Evolutionary conservation across 1,284 basidiomycete species (phyloP), one percentile per base, ranked within the genome.

Genomic region (Puccinia triticina): DNA sequence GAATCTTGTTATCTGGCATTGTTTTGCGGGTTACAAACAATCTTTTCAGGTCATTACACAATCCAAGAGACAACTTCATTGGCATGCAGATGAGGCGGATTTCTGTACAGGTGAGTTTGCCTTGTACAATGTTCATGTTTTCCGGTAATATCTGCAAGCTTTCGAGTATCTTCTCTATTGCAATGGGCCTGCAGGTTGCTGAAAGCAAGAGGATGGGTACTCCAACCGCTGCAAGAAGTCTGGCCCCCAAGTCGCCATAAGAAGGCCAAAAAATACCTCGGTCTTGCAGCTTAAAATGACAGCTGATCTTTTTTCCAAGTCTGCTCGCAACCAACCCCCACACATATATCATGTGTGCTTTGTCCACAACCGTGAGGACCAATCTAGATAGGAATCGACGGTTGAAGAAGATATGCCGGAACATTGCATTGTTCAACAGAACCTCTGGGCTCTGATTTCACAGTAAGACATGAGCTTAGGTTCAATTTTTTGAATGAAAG

Each of bases 101-200:
- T 46, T 78, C 48, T 3, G 77, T 43, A 23, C 43, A 14, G 48
- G 48, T 55, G 8, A 78, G 64, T 55, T 78, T 26, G 8, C 64
- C 77, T 23, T 67, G 1, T 2, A 78, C 23, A 2, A 67, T 18
- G 11, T 8, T 23, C 11, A 66, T 67, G 14, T 78, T 55, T 69
- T 40, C 34, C 10, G 26, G 77, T 7, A 37, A 7, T 10, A 78
- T 23, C 14, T 40, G 55, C 50, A 78, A 69, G 43, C 61, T 66
- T 26, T 3, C 16, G 0, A 69, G 14, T 18, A 78, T 78, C n/a
- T 34, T 21, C 16, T 69, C 48, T 32, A 69, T 55, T 10, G 46
- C 77, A 32, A 40, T 69, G 10, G 77, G 77, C 16, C 61, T 29
- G 64, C 77, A 78, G 46, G 77, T 78, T 37, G 57, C 76, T 29